Evolutionary conservation across 805 yeast species (phyloP), one percentile per base, ranked within the genome.

Genomic region (Yarrowia bubula): DNA sequence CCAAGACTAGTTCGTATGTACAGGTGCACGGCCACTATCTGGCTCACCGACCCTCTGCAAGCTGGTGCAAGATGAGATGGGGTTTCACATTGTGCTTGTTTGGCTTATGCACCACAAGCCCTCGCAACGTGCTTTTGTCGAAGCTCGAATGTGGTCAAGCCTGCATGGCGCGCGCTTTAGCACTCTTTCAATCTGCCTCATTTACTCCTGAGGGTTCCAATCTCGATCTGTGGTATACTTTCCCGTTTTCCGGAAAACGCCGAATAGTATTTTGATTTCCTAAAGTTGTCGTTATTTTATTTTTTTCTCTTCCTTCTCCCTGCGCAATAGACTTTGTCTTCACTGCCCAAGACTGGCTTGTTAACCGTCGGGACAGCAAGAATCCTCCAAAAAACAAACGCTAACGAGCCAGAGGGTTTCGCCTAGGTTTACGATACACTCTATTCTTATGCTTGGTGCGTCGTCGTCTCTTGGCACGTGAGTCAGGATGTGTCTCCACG

Each of bases 41-140:
- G 28, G 28, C 28, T 14, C 22, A 50, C 57, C 13, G 17, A 37
- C 42, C 14, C 8, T 17, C 55, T 48, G 55, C 55, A 48, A 15
- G 39, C 10, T 5, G 55, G 42, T 50, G 57, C 57, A 50, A 50
- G 57, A 50, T 50, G 57, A 50, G 57, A 50, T 50, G 57, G 42
- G 57, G 57, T 18, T 35, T 35, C 42, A 37, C 42, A 37, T 32
- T 15, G 10, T 35, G 38, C 38, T 35, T 35, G 38, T 35, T 35
- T 11, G 38, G 38, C 13, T 11, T 4, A 4, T 9, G 7, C 38
- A 35, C 38, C 13, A 22, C 28, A 22, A 22, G 28, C 28, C 28
- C 3, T 3, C 28, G 28, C 28, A 22, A 22, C 28, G 28, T 22
- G 28, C 28, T 22, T 22, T 22, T 22, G 28, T 22, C 28, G 28